These are phyloP conservation scores for Noccaea bulbosa DNA, from an alignment of 345 rosid genomes.

Conservation along the genomic window DNA sequence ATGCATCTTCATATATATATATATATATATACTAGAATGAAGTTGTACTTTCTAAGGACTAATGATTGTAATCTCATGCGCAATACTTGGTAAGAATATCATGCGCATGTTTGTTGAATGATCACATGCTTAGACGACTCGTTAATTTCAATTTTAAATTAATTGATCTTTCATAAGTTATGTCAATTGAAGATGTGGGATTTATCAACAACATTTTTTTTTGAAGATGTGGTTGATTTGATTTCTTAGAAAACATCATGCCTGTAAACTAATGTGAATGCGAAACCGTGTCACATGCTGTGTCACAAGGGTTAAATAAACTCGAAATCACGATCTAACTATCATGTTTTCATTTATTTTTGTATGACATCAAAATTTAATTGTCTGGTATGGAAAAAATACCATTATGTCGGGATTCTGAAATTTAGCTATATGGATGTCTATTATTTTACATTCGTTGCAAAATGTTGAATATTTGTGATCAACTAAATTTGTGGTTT, in stretches of 20 bases:
- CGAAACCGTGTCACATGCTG: slow-evolving; percentile 12
- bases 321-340: background rate
- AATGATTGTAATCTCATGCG: slow-evolving; percentile 13
- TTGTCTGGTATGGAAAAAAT: background rate
- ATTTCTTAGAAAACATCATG: slow-evolving; percentile 10
- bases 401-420: background rate
- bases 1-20: too few species aligned
- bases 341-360: background rate
- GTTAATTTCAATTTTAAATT: background rate
- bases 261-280: slow-evolving; percentile 27
- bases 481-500: background rate
- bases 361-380: background rate
- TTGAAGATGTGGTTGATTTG: slow-evolving; percentile 28
- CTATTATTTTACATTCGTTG: slow-evolving; percentile 1
- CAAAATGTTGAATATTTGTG: background rate
- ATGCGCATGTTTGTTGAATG: slow-evolving; percentile 27
- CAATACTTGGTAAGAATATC: slow-evolving; percentile 31
- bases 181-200: slow-evolving; percentile 23
- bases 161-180: background rate
- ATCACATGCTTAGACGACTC: slow-evolving; percentile 27
- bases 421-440: slow-evolving; percentile 1
- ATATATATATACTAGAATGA: background rate
- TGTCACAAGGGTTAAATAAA: background rate
- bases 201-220: too few species aligned
- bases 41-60: slow-evolving; percentile 31